Percentiles rank a stretch among this genome's conserved stretches.
Evolutionary conservation across 2,329 filamentous ascomycete species (phyloP).

Genomic region (Aspergillus sp.): DNA sequence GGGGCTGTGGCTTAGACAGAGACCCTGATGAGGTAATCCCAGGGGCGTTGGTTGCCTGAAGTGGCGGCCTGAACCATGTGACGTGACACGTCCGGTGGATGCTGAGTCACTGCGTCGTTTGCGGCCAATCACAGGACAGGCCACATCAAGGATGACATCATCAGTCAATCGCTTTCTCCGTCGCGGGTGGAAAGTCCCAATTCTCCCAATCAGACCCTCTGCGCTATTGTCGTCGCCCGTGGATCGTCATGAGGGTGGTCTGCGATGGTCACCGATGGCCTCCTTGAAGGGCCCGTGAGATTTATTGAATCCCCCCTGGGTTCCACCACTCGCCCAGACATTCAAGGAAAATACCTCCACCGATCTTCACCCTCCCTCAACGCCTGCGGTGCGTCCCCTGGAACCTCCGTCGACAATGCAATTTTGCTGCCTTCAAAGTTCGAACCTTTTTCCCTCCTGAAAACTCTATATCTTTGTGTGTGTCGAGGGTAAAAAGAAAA

Average conservation of each 20-base stretch:
- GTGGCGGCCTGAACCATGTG: not conserved
- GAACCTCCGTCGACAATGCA: slow-evolving; percentile 13
- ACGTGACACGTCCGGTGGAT: not conserved
- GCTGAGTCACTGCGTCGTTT: not conserved
- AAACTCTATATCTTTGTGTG: slow-evolving; percentile 9
- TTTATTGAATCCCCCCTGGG: slow-evolving; percentile 1
- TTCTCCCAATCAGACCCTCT: slow-evolving; percentile 6
- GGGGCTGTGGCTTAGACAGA: not conserved
- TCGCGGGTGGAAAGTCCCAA: not conserved
- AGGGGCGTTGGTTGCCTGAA: not conserved
- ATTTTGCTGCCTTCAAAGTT: slow-evolving; percentile 22
- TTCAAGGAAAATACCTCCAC: slow-evolving; percentile 16
- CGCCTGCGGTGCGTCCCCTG: slow-evolving; percentile 10
- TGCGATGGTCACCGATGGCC: slow-evolving; percentile 4
- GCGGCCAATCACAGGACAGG: not conserved
- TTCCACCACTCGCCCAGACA: slow-evolving; percentile 6
- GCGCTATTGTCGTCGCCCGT: slow-evolving; percentile 12
- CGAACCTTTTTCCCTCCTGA: slow-evolving; percentile 1
- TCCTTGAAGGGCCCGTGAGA: slow-evolving; percentile 9
- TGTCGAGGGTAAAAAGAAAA: not conserved
- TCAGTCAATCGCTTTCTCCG: not conserved
- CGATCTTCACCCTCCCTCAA: slow-evolving; percentile 17
- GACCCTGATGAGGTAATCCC: too few relatives aligned
- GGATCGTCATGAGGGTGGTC: slow-evolving; percentile 13
- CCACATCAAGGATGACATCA: not conserved